Base-by-base conservation (phyloP, 345 rosid genomes). In the Dimocarpus longan region DNA sequence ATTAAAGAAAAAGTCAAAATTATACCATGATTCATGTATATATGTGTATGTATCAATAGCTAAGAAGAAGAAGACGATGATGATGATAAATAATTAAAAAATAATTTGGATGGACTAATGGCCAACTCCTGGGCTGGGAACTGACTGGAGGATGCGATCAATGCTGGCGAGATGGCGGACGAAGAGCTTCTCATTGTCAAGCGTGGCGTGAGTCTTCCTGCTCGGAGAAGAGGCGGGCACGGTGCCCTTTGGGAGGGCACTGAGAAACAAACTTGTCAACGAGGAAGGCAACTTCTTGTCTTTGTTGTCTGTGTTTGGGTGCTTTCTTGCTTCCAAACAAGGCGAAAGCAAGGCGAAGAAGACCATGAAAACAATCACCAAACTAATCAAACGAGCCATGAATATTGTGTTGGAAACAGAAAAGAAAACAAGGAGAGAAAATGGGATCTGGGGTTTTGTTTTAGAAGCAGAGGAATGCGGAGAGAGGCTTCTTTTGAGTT, bases 121-220 rank as follows among this genome's bases (percentile, higher is more conserved):
- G 62, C 97, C 98, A n/a, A 82, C 87, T 8, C 95, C 97, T 7
- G 98, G 97, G 78, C 98, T 93, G 2, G 98, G 98, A 76, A 93
- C 95, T 19, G 98, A 93, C 19, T 69, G 82, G 19, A 93, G 93
- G 77, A 85, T 78, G 84, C 97, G 89, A 80, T 89, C 90, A 66
- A 90, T 80, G 81, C 82, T 39, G 19, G 84, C 84, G 32, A 95
- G 94, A 82, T 90, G 95, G 48, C 93, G 85, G 8, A 80, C 81
- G 11, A 89, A 82, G 82, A 90, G 90, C 83, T 89, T 80, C 62
- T 78, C 89, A 24, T 88, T 81, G 3, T 77, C 81, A 42, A 91
- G 81, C 26, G 82, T 73, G 68, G 89, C 86, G 69, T 91, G 94
- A 63, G 88, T 91, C 79, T 85, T 92, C 86, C 83, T 90, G 89